phyloP scores from a whole-genome alignment of 2,329 filamentous ascomycete genomes.

The Aspergillus pseudotamarii region DNA sequence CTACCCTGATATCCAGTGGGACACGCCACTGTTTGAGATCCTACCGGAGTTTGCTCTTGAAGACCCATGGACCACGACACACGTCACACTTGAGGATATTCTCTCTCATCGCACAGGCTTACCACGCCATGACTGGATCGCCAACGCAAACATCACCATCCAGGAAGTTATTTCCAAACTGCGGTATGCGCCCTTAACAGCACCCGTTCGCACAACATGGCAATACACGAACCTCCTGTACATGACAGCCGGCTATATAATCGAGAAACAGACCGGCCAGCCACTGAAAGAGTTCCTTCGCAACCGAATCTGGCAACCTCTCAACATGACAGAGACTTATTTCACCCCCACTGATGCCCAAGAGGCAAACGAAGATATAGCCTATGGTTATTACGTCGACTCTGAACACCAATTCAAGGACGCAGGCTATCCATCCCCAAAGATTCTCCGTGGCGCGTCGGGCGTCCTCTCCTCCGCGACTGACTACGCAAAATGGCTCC shows the following conservation, averaged over 20 bases:
- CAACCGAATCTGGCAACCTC: neutral
- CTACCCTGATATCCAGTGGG: conserved; percentile 48
- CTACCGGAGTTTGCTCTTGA: conserved; percentile 57
- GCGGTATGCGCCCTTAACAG: neutral
- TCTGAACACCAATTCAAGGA: neutral
- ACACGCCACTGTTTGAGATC: conserved; percentile 50
- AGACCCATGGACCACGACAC: conserved; percentile 50
- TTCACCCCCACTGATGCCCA: neutral
- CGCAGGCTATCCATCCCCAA: neutral
- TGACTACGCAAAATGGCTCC: neutral
- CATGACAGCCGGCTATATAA: neutral
- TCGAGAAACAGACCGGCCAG: neutral
- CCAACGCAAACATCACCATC: neutral
- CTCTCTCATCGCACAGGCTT: conserved; percentile 57
- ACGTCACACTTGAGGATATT: conserved; percentile 59
- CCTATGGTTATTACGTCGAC: neutral
- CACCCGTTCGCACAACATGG: neutral
- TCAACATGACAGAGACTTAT: neutral
- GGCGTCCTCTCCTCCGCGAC: neutral
- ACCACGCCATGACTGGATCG: conserved; percentile 25
- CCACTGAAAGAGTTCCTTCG: neutral
- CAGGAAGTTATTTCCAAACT: neutral
- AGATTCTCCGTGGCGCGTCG: neutral
- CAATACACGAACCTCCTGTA: neutral
- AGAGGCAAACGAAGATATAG: neutral